Percentiles rank a stretch among this genome's conserved stretches.
These are phyloP conservation scores for Trichoderma afroharzianum DNA, from an alignment of 2,329 filamentous ascomycete species.

Conservation along the genomic window DNA sequence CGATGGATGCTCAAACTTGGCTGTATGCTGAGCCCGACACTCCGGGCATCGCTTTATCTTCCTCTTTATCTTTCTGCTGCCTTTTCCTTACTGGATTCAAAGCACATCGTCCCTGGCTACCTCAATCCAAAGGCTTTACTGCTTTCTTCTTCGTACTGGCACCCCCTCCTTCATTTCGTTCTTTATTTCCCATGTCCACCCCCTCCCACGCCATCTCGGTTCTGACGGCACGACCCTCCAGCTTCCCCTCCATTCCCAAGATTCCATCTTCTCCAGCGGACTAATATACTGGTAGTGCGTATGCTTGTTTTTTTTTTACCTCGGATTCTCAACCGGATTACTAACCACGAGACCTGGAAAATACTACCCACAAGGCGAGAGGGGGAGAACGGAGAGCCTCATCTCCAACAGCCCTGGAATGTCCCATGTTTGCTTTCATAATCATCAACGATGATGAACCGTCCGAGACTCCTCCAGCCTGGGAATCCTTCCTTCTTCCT, in stretches of 20 bases:
- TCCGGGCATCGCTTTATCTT: neutral
- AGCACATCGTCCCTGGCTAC: neutral
- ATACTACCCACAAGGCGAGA: neutral
- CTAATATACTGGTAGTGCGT: neutral
- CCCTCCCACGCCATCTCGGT: slow-evolving; percentile 15
- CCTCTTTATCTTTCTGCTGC: neutral
- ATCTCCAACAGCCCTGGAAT: neutral
- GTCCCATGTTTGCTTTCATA: neutral
- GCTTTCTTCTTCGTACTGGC: neutral
- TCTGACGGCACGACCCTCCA: slow-evolving; percentile 17
- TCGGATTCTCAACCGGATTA: neutral
- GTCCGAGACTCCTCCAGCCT: neutral
- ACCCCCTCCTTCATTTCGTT: neutral
- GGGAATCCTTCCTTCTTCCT: neutral
- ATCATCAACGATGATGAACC: neutral
- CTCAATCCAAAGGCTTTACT: neutral
- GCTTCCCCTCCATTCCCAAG: neutral
- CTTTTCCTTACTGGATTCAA: neutral
- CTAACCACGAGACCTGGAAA: neutral
- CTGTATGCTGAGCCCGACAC: neutral
- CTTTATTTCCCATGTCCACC: slow-evolving; percentile 4
- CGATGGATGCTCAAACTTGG: neutral
- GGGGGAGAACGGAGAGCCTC: neutral
- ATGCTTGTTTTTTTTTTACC: no score
- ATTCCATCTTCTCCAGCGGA: neutral